phyloP scores from a whole-genome alignment of 768 basidiomycete species.

The Gautieria morchelliformis region DNA sequence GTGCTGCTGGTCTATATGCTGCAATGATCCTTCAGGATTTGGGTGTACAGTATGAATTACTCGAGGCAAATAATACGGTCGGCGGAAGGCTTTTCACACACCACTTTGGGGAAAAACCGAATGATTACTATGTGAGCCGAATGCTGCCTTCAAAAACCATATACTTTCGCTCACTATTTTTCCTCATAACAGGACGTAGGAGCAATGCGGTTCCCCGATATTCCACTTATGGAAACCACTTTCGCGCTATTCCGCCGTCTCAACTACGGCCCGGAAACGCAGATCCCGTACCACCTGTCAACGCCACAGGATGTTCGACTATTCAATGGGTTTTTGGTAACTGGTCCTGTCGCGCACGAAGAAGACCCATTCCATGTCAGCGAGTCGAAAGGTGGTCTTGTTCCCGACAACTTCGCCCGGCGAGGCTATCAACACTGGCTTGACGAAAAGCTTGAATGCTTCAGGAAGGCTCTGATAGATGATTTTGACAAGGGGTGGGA shows the following conservation, averaged over 20 bases:
- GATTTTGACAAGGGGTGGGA: constrained; percentile 21
- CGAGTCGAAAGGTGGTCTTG: background rate
- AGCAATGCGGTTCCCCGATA: constrained; percentile 32
- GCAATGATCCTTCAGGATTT: constrained; percentile 37
- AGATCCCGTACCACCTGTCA: too few species aligned
- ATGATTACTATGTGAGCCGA: constrained; percentile 23
- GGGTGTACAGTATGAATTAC: constrained; percentile 33
- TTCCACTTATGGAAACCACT: constrained; percentile 22
- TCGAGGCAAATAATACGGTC: constrained; percentile 31
- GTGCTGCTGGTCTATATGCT: constrained; percentile 28
- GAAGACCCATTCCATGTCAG: constrained; percentile 1
- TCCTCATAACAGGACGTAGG: constrained; percentile 22
- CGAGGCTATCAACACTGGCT: too few species aligned
- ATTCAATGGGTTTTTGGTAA: too few species aligned
- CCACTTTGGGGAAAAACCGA: constrained; percentile 21
- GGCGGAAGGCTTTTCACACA: constrained; percentile 40
- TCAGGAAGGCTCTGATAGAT: constrained; percentile 15
- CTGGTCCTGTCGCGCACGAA: too few species aligned
- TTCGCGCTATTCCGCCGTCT: constrained; percentile 18
- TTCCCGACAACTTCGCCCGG: constrained; percentile 1
- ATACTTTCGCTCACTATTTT: too few species aligned
- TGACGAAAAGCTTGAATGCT: constrained; percentile 14
- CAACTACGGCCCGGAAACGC: too few species aligned
- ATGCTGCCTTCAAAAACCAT: too few species aligned
- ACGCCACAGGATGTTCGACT: too few species aligned